Percentiles rank a stretch among this genome's conserved stretches.
Conservation (phyloP, 768 basidiomycete genomes). For the Mycena filopes region DNA sequence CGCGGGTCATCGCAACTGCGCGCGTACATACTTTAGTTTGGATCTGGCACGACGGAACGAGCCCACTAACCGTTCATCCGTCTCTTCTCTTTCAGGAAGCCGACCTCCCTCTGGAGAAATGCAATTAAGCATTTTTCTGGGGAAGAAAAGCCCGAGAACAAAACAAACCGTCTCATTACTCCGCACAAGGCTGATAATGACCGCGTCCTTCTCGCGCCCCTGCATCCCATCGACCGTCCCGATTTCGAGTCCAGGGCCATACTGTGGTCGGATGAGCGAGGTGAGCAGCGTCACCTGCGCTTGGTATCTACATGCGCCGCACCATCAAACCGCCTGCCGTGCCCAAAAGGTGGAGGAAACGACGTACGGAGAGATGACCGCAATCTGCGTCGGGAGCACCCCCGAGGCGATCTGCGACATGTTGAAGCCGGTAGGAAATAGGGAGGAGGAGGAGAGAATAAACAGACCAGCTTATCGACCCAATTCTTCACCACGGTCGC, state of each 20-base stretch:
- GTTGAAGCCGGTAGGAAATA: not conserved
- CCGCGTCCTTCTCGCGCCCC: constrained; percentile 94
- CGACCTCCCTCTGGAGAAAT: constrained; percentile 78
- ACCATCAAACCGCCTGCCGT: constrained; percentile 41
- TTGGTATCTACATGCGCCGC: constrained; percentile 73
- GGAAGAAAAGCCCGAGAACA: constrained; percentile 4
- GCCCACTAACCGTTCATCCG: constrained; percentile 81
- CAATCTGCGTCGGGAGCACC: constrained; percentile 72
- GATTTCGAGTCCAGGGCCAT: constrained; percentile 81
- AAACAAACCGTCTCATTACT: constrained; percentile 82
- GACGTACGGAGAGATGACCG: constrained; percentile 83
- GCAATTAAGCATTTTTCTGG: constrained; percentile 12
- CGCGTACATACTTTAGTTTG: not conserved
- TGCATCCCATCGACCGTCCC: constrained; percentile 98
- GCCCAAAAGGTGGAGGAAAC: no score
- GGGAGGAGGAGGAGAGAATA: not conserved
- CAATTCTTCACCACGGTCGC: constrained; percentile 85
- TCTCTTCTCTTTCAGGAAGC: constrained; percentile 93
- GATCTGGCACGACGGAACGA: constrained; percentile 21
- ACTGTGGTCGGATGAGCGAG: constrained; percentile 75
- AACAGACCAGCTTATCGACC: constrained; percentile 78
- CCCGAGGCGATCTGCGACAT: constrained; percentile 28
- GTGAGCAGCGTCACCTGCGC: constrained; percentile 91
- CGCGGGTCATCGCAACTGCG: constrained; percentile 91
- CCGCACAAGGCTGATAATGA: constrained; percentile 91